A percentile compares a stretch with the other conserved stretches of the same genome.
phyloP scores from a whole-genome alignment of 1,284 basidiomycete genomes.

The Filobasidium uniguttulatum region DNA sequence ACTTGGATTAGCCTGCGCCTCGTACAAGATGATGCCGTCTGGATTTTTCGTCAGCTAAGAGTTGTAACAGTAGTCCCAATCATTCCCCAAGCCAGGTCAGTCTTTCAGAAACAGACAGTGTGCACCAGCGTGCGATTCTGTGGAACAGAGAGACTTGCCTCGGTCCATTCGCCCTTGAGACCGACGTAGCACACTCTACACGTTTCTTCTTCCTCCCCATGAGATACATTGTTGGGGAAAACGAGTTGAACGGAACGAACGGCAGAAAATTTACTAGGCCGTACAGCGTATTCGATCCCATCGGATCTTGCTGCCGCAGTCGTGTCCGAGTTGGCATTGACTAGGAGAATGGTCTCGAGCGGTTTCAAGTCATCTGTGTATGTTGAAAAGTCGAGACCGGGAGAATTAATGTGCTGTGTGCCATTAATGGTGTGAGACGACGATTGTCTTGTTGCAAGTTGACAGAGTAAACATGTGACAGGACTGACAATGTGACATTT shows the following conservation, averaged over 20 bases:
- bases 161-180: slow-evolving; percentile 28
- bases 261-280: slow-evolving; percentile 34
- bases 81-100: background rate
- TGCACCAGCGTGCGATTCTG: no score
- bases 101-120: background rate
- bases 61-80: background rate
- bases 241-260: slow-evolving; percentile 29
- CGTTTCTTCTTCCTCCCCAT: slow-evolving; percentile 33
- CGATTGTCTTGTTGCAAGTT: background rate
- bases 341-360: slow-evolving; percentile 27
- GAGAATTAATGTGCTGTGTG: slow-evolving; percentile 26
- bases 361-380: slow-evolving; percentile 23
- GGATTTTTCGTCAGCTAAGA: slow-evolving; percentile 30
- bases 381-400: slow-evolving; percentile 34
- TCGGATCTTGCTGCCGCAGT: background rate
- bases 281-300: background rate
- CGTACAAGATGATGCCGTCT: slow-evolving; percentile 32
- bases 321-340: slow-evolving; percentile 26
- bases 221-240: slow-evolving; percentile 32
- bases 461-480: background rate
- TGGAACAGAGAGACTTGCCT: slow-evolving; percentile 21
- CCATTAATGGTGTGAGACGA: background rate
- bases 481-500: slow-evolving; percentile 28
- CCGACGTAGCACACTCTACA: slow-evolving; percentile 33
- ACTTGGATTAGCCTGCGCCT: slow-evolving; percentile 32